A percentile compares a stretch with the other conserved stretches of the same genome.
phyloP scores from a whole-genome alignment of 2,329 filamentous ascomycete species.

The Ophiocordyceps camponoti-floridani region DNA sequence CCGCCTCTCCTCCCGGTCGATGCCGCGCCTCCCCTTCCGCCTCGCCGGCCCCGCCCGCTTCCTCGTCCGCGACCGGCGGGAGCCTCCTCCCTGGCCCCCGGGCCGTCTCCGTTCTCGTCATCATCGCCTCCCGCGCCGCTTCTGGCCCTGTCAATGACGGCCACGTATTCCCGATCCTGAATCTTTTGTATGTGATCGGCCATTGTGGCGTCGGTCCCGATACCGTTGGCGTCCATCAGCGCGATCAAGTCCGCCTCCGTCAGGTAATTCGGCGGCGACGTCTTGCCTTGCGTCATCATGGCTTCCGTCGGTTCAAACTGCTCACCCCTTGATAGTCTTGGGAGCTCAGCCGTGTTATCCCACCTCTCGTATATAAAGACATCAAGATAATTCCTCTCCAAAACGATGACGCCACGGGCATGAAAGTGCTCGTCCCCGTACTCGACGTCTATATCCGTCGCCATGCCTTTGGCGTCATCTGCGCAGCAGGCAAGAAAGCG shows the following conservation, averaged over 20 bases:
- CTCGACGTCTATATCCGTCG: slow-evolving; percentile 67
- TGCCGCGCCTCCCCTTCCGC: slow-evolving; percentile 21
- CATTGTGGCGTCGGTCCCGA: slow-evolving; percentile 97
- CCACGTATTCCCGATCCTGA: slow-evolving; percentile 74
- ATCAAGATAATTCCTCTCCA: slow-evolving; percentile 83
- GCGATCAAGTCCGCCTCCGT: slow-evolving; percentile 92
- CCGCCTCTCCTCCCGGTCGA: slow-evolving; percentile 25
- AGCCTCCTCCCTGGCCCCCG: slow-evolving; percentile 4
- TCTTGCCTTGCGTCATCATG: slow-evolving; percentile 81
- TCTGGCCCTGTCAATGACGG: slow-evolving; percentile 33
- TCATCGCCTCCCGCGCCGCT: slow-evolving; percentile 20
- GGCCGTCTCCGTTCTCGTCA: slow-evolving; percentile 18
- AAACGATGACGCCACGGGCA: slow-evolving; percentile 66
- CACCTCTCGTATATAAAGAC: slow-evolving; percentile 95
- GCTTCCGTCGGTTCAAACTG: slow-evolving; percentile 77
- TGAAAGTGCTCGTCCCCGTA: slow-evolving; percentile 75
- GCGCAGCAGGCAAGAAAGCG: slow-evolving; percentile 93
- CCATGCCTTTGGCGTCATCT: slow-evolving; percentile 74
- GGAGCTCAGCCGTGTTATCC: slow-evolving; percentile 72
- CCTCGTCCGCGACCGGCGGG: slow-evolving; percentile 27
- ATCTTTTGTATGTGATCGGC: slow-evolving; percentile 96
- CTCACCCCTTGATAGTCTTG: slow-evolving; percentile 63
- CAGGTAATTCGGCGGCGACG: slow-evolving; percentile 64
- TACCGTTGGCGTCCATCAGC: slow-evolving; percentile 96
- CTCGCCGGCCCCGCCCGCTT: slow-evolving; percentile 20